A percentile compares a stretch with the other conserved stretches of the same genome.
phyloP scores from a whole-genome alignment of 1,284 basidiomycete genomes.

The Papiliotrema fonsecae region DNA sequence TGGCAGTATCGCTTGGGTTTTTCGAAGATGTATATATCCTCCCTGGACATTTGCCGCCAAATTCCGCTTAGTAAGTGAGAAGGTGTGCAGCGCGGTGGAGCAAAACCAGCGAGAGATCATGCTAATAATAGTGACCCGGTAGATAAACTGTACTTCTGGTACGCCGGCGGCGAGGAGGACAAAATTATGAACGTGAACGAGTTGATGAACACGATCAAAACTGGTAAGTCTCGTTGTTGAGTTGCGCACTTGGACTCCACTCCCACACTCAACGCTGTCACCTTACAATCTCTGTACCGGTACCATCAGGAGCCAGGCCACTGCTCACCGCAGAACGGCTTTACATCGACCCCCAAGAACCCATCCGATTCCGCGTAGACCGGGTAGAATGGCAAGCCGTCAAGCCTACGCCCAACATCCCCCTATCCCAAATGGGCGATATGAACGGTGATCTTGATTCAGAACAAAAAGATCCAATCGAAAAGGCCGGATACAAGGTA shows the following conservation, averaged over 20 bases:
- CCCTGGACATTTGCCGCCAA: conserved; percentile 60
- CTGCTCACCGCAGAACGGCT: conserved; percentile 56
- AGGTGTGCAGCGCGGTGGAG: too few species aligned
- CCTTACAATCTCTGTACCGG: neutral
- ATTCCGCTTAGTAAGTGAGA: conserved; percentile 25
- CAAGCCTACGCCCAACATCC: conserved; percentile 66
- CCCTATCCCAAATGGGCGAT: too few species aligned
- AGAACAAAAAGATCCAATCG: conserved; percentile 55
- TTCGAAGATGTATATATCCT: conserved; percentile 88
- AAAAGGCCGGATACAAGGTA: conserved; percentile 66
- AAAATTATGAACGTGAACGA: conserved; percentile 53
- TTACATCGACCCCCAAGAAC: conserved; percentile 78
- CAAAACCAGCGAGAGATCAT: too few species aligned
- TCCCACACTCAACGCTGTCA: neutral
- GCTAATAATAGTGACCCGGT: conserved; percentile 59
- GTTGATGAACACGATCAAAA: conserved; percentile 53
- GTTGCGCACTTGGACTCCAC: neutral
- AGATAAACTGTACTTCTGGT: conserved; percentile 16
- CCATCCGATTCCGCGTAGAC: conserved; percentile 83
- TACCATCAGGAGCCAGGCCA: neutral
- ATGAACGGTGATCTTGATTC: too few species aligned
- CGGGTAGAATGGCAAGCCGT: conserved; percentile 84
- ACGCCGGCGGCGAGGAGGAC: conserved; percentile 18
- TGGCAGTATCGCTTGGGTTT: conserved; percentile 77
- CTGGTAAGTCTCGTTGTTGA: conserved; percentile 13